Evolutionary conservation across 2,329 filamentous ascomycete species (phyloP).

Genomic region (Paradendryphiella salina): DNA sequence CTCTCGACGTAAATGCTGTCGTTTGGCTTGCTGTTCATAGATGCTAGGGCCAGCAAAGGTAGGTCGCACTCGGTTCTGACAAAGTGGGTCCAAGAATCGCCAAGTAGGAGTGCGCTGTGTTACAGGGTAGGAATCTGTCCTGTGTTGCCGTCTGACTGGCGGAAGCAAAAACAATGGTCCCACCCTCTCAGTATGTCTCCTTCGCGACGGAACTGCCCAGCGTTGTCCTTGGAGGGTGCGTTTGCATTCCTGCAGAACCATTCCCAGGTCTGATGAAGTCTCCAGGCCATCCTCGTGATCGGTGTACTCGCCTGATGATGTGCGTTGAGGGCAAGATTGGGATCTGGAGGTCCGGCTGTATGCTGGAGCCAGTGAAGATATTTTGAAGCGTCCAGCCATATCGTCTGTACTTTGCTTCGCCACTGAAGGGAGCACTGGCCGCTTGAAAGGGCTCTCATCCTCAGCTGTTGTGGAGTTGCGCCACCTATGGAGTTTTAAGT

Average conservation of each 20-base stretch:
- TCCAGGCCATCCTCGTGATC: constrained; percentile 7
- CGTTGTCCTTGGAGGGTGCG: constrained; percentile 19
- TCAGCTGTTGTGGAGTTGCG: constrained; percentile 2
- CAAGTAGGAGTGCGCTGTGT: constrained; percentile 19
- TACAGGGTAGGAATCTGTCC: neutral
- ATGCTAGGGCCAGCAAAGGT: constrained; percentile 26
- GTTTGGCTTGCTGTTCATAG: constrained; percentile 35
- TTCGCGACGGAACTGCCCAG: constrained; percentile 2
- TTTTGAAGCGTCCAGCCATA: constrained; percentile 15
- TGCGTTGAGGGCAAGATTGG: constrained; percentile 29
- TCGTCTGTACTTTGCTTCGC: constrained; percentile 11
- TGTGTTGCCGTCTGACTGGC: neutral
- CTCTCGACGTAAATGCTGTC: constrained; percentile 9
- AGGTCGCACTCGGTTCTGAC: constrained; percentile 6
- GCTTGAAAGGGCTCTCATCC: constrained; percentile 11
- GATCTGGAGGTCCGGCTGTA: constrained; percentile 25
- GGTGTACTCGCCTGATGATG: constrained; percentile 21
- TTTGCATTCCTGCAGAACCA: constrained; percentile 34
- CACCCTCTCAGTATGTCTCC: neutral
- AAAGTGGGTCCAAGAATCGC: constrained; percentile 15
- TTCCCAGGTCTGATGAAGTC: constrained; percentile 31
- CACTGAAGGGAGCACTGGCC: constrained; percentile 8
- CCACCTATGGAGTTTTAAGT: neutral
- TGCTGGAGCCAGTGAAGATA: constrained; percentile 26
- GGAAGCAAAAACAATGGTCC: neutral